Evolutionary conservation across 352 stramenopile species (phyloP).

Genomic region (Phytopythium sindhum): DNA sequence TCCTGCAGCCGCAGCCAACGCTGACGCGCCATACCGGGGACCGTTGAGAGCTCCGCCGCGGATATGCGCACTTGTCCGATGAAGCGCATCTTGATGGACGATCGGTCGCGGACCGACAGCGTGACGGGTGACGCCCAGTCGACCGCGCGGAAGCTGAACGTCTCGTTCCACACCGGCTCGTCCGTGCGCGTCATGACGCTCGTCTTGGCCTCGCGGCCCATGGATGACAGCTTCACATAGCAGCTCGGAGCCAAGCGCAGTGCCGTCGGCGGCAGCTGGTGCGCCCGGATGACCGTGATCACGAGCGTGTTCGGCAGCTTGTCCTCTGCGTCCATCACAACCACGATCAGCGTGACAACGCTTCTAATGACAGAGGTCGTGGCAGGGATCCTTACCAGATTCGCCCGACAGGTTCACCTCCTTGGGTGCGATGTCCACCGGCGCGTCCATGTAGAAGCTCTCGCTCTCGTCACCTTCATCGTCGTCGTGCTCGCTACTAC

Average conservation of each 20-base stretch:
- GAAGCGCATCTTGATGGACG: constrained; percentile 73
- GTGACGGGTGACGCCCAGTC: constrained; percentile 67
- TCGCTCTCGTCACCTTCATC: constrained; percentile 6
- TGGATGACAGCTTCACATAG: constrained; percentile 70
- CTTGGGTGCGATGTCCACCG: constrained; percentile 56
- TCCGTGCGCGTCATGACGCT: constrained; percentile 58
- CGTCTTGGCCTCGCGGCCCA: constrained; percentile 67
- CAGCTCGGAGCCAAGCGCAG: constrained; percentile 63
- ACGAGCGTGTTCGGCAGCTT: constrained; percentile 70
- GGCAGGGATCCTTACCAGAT: constrained; percentile 12
- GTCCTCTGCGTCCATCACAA: constrained; percentile 24
- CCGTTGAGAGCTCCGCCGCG: constrained; percentile 44
- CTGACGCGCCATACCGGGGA: constrained; percentile 57
- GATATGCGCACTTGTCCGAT: constrained; percentile 59
- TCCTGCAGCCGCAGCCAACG: constrained; percentile 56
- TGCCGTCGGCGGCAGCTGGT: constrained; percentile 34
- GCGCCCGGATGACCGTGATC: constrained; percentile 68
- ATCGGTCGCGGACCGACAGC: constrained; percentile 64
- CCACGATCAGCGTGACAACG: not conserved
- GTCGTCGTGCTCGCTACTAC: constrained; percentile 5
- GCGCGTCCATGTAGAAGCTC: constrained; percentile 19
- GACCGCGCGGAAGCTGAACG: constrained; percentile 63
- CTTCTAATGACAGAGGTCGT: not conserved
- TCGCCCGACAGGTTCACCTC: constrained; percentile 52
- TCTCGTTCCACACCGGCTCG: constrained; percentile 74